Conservation (phyloP, 768 basidiomycete species). For the Mycena vitilis region DNA sequence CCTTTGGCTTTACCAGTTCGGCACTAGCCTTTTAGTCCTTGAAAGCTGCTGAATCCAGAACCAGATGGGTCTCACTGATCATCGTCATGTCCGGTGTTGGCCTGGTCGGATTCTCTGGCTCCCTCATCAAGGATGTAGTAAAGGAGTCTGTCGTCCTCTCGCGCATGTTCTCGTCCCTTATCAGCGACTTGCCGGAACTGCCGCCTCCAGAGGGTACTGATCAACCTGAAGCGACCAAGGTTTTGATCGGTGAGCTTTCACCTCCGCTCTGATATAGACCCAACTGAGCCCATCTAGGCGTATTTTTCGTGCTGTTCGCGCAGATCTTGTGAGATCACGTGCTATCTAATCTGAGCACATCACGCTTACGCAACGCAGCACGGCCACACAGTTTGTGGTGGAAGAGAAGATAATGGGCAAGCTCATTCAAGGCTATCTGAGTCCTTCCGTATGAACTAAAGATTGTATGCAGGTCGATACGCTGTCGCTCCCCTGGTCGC, state of each 20-base stretch:
- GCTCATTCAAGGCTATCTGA: conserved; percentile 22
- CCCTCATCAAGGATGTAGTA: conserved; percentile 81
- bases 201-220: conserved; percentile 60
- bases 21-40: conserved; percentile 27
- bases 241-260: conserved; percentile 72
- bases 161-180: conserved; percentile 42
- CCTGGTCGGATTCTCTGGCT: conserved; percentile 90
- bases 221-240: conserved; percentile 72
- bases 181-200: conserved; percentile 43
- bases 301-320: conserved; percentile 92
- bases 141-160: conserved; percentile 54
- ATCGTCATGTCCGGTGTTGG: conserved; percentile 89
- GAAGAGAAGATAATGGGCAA: conserved; percentile 95
- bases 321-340: conserved; percentile 83
- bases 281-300: conserved; percentile 61
- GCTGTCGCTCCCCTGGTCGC: conserved; percentile 90
- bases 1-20: conserved; percentile 89
- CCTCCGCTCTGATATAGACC: conserved; percentile 30
- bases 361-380: conserved; percentile 57
- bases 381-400: conserved; percentile 92
- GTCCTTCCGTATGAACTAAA: not conserved
- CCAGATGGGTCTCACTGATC: conserved; percentile 89
- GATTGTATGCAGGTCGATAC: conserved; percentile 62
- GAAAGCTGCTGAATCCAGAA: conserved; percentile 20
- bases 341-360: conserved; percentile 14